A percentile compares a stretch with the other conserved stretches of the same genome.
Conservation (phyloP, 768 basidiomycete genomes). For the Rhodocollybia butyracea region DNA sequence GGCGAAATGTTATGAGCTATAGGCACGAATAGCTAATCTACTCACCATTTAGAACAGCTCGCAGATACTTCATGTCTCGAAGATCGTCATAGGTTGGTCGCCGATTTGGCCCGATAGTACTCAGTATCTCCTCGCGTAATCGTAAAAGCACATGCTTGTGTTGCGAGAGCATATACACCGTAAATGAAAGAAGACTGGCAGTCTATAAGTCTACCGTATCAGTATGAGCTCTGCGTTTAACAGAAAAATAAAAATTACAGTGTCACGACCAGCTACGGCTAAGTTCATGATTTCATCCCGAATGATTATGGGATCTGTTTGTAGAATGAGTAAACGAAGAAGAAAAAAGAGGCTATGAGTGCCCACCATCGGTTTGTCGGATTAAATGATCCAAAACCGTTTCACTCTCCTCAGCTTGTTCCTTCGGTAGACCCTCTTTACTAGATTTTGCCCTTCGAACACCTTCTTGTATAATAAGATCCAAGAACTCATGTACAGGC, state of each 20-base stretch:
- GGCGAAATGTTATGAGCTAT: neutral
- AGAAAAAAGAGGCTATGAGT: neutral
- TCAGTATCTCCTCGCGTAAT: slow-evolving; percentile 49
- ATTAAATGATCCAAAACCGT: slow-evolving; percentile 52
- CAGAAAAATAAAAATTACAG: slow-evolving; percentile 18
- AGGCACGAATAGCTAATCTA: neutral
- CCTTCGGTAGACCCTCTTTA: slow-evolving; percentile 11
- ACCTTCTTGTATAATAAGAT: slow-evolving; percentile 45
- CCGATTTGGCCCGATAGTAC: slow-evolving; percentile 36
- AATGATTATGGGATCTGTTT: slow-evolving; percentile 34
- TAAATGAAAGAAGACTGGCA: slow-evolving; percentile 49
- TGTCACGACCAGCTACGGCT: slow-evolving; percentile 43
- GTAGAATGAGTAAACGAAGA: neutral
- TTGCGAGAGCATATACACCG: slow-evolving; percentile 51
- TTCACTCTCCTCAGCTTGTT: slow-evolving; percentile 33
- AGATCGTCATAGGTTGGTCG: slow-evolving; percentile 55
- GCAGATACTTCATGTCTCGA: slow-evolving; percentile 54
- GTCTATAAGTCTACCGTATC: slow-evolving; percentile 27
- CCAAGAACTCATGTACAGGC: slow-evolving; percentile 47
- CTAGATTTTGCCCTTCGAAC: slow-evolving; percentile 26
- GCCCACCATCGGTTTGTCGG: slow-evolving; percentile 49
- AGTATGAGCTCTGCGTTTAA: neutral
- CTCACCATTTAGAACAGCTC: slow-evolving; percentile 54
- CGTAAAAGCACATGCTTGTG: slow-evolving; percentile 42
- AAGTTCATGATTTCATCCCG: slow-evolving; percentile 44